Percentiles rank a stretch among this genome's conserved stretches.
Conservation (phyloP, 352 stramenopile genomes). For the Bremia lactucae region DNA sequence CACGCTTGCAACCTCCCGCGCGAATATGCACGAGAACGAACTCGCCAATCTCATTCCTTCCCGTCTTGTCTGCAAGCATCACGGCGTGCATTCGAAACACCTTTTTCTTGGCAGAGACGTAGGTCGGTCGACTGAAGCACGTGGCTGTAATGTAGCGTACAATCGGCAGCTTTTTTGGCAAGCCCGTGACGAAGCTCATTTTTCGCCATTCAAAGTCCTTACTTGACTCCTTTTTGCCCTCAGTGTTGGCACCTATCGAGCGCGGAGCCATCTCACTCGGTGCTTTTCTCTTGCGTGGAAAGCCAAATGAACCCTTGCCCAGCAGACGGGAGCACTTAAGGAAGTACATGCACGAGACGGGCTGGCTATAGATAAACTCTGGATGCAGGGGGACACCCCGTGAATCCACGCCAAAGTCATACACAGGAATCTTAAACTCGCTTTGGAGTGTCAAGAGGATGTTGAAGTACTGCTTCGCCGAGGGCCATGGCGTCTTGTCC, state of each 20-base stretch:
- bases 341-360: conserved; percentile 71
- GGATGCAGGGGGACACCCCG: conserved; percentile 60
- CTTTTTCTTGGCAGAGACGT: conserved; percentile 53
- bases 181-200: conserved; percentile 72
- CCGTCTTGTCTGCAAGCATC: conserved; percentile 47
- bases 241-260: conserved; percentile 15
- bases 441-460: conserved; percentile 32
- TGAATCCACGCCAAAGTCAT: conserved; percentile 59
- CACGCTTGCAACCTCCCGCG: conserved; percentile 53
- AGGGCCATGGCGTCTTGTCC: conserved; percentile 72
- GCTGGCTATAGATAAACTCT: conserved; percentile 69
- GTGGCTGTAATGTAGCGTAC: conserved; percentile 72
- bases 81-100: conserved; percentile 74
- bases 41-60: conserved; percentile 34
- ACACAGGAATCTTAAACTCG: conserved; percentile 40
- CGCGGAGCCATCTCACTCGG: conserved; percentile 2
- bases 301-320: conserved; percentile 61
- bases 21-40: conserved; percentile 72
- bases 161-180: conserved; percentile 62
- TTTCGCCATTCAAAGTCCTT: conserved; percentile 79
- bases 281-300: conserved; percentile 48
- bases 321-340: conserved; percentile 47
- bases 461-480: conserved; percentile 49
- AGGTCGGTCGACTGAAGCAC: conserved; percentile 54
- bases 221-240: conserved; percentile 34